Conservation (phyloP, 2,329 filamentous ascomycete species). For the Ustulina deusta region DNA sequence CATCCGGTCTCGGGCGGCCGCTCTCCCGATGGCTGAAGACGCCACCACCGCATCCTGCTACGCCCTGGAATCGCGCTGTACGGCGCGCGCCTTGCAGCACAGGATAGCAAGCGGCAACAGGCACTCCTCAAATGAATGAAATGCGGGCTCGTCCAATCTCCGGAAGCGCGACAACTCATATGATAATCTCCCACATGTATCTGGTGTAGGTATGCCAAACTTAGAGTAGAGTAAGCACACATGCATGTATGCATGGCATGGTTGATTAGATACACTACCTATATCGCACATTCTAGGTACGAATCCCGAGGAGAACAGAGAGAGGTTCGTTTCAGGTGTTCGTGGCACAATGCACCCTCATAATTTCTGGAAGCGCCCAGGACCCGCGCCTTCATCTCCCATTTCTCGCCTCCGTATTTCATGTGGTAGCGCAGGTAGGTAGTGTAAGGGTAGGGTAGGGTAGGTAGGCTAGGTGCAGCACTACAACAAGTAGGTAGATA, state of each 20-base stretch:
- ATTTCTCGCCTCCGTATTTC: conserved; percentile 21
- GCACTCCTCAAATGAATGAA: neutral
- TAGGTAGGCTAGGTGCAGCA: neutral
- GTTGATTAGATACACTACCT: conserved; percentile 13
- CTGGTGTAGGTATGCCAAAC: too few relatives aligned
- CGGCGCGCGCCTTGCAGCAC: conserved; percentile 11
- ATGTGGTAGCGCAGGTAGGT: neutral
- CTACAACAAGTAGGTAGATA: neutral
- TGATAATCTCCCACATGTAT: neutral
- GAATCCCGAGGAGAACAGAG: conserved; percentile 13
- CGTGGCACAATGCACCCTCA: conserved; percentile 20
- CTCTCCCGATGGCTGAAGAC: conserved; percentile 30
- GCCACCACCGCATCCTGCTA: conserved; percentile 9
- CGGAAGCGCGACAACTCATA: conserved; percentile 12
- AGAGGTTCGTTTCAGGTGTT: conserved; percentile 32
- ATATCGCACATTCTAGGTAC: neutral
- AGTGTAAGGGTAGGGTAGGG: too few relatives aligned
- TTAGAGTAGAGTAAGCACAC: neutral
- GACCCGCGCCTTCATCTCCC: neutral
- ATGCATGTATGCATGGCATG: neutral
- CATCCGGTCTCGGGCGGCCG: conserved; percentile 20
- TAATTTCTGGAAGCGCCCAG: conserved; percentile 39
- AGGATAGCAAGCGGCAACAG: conserved; percentile 8
- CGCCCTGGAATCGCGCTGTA: conserved; percentile 1
- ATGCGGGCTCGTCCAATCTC: conserved; percentile 24